Conservation (phyloP, 73 alveolate genomes). For the Paraurostyla sp. region DNA sequence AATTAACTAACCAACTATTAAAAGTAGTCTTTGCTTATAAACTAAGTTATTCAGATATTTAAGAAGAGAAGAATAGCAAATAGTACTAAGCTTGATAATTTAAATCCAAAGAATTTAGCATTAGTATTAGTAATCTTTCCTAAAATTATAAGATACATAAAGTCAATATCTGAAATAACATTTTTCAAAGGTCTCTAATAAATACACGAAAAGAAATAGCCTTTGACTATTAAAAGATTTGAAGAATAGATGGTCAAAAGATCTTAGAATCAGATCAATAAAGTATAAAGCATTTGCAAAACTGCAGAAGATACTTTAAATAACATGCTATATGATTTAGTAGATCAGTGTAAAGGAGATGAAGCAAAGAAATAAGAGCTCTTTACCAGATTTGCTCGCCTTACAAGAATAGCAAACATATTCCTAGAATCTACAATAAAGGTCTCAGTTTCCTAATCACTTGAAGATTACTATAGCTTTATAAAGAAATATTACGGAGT, state of each 20-base stretch:
- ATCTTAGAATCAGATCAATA: conserved; percentile 7
- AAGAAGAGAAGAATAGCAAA: neutral
- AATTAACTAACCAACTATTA: neutral
- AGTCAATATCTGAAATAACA: conserved; percentile 46
- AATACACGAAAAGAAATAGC: conserved; percentile 5
- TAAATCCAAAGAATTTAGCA: neutral
- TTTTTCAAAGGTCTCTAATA: conserved; percentile 39
- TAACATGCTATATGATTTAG: conserved; percentile 47
- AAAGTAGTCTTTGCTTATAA: neutral
- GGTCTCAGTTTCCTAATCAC: conserved; percentile 35
- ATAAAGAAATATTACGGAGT: conserved; percentile 12
- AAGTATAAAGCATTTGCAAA: conserved; percentile 31
- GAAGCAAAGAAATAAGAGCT: neutral
- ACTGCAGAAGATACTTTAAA: conserved; percentile 53
- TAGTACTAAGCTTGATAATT: neutral
- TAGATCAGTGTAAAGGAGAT: neutral
- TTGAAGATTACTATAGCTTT: neutral
- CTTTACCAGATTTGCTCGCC: conserved; percentile 11
- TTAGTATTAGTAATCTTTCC: conserved; percentile 54
- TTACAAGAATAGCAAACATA: conserved; percentile 32
- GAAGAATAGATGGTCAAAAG: neutral
- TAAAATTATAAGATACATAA: conserved; percentile 57
- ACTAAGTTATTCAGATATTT: neutral
- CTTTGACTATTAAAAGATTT: conserved; percentile 30
- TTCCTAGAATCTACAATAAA: conserved; percentile 56